Conservation (phyloP, 73 alveolate genomes). For the Paramecium pentaurelia region DNA sequence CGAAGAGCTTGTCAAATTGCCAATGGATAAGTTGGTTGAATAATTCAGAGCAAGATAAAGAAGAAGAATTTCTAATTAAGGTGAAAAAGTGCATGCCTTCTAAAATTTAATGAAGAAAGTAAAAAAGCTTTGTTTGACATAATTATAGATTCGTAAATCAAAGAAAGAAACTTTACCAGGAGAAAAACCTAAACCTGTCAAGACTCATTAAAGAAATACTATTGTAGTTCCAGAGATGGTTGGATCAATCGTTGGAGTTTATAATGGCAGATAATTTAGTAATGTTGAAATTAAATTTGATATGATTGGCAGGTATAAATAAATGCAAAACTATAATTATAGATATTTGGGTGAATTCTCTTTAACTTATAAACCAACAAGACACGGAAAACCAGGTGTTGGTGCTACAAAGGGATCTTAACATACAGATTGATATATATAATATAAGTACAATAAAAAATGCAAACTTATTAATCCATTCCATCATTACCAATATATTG, state of each 20-base stretch:
- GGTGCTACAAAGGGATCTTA: conserved; percentile 70
- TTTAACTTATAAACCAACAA: conserved; percentile 70
- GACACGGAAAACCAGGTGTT: conserved; percentile 82
- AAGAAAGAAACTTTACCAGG: conserved; percentile 85
- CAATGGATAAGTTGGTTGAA: conserved; percentile 32
- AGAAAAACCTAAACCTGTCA: conserved; percentile 94
- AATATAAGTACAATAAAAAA: not conserved
- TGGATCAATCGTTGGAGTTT: conserved; percentile 90
- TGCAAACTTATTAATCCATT: not conserved
- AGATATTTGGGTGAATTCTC: conserved; percentile 76
- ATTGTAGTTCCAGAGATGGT: conserved; percentile 94
- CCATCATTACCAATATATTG: not conserved
- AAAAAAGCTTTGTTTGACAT: not conserved
- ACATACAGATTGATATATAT: conserved; percentile 43
- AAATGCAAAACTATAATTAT: not conserved
- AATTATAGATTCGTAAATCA: conserved; percentile 43
- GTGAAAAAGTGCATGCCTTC: conserved; percentile 21
- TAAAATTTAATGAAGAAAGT: conserved; percentile 22
- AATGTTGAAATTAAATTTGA: conserved; percentile 94
- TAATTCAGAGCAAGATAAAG: conserved; percentile 43
- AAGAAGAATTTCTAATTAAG: not conserved
- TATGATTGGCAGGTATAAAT: conserved; percentile 87
- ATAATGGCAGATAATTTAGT: conserved; percentile 88
- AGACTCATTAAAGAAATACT: conserved; percentile 94
- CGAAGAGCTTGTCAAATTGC: conserved; percentile 36